Conservation (phyloP, 2,329 filamentous ascomycete species). For the Botrytis porri region DNA sequence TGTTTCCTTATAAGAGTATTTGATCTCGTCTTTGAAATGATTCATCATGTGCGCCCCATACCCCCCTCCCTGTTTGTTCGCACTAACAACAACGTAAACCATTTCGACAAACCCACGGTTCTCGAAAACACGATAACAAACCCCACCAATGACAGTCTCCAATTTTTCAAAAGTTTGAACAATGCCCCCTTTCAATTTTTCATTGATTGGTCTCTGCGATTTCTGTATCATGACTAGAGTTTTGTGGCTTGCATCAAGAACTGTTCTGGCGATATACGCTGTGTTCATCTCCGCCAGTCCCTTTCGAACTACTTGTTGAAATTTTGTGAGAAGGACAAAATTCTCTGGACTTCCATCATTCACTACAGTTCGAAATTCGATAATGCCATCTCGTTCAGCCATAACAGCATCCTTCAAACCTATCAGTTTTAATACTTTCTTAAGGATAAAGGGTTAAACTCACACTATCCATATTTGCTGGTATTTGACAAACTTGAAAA, state of each 20-base stretch:
- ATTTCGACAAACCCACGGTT: background rate
- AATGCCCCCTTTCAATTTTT: too few species aligned
- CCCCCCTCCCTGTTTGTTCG: background rate
- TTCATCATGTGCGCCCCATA: background rate
- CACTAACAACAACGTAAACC: background rate
- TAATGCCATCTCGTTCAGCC: background rate
- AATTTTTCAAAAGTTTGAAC: background rate
- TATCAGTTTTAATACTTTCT: background rate
- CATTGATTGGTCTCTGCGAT: too few species aligned
- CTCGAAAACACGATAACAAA: background rate
- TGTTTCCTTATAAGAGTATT: background rate
- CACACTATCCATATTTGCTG: background rate
- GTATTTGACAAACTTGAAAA: background rate
- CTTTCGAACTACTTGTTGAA: slow-evolving; percentile 1
- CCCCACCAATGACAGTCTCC: background rate
- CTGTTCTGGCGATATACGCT: background rate
- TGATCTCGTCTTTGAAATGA: slow-evolving; percentile 7
- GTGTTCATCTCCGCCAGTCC: background rate
- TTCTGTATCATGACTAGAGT: background rate
- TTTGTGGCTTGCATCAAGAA: background rate
- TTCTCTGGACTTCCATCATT: background rate
- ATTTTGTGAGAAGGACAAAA: background rate
- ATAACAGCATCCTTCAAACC: background rate
- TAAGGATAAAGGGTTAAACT: background rate
- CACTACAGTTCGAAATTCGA: background rate